Evolutionary conservation across 2,329 filamentous ascomycete species (phyloP), one percentile per base, ranked within the genome.

Genomic region (Tolypocladium pustulatum): DNA sequence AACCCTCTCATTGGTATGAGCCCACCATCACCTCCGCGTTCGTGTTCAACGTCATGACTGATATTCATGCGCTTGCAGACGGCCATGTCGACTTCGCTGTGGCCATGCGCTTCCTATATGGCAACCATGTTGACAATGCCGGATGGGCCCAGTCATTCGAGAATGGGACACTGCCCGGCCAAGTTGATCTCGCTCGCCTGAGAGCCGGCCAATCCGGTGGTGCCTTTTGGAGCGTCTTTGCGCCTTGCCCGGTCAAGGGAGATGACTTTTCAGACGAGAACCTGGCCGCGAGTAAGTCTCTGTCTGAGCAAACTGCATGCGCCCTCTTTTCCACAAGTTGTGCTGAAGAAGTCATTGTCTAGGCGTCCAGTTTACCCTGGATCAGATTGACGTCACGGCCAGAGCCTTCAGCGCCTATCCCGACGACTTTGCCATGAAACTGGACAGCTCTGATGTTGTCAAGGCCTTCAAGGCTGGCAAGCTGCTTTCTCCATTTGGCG

Each of bases 201-300:
- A 79, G 82, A 40, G 72, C 83, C 55, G 91, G 92, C 1, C 78
- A 81, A 64, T 84, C 87, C 62, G 91, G 91, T 43, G 93, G 91
- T 58, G 86, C 89, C n/a, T 97, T 97, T 71, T 97, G 92, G 93
- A 92, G 88, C 69, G 90, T 94, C 12, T 97, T 81, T 66, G 84
- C 88, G 46, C 83, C 83, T 0, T 97, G 92, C 68, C 91, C 92
- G 0, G 71, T 73, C 13, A 84, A 93, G 66, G 84, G 83, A 54
- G 81, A 81, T 5, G 85, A 95, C 71, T 91, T 90, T 67, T 88
- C 87, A 0, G 82, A 91, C 66, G 81, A 79, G 57, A 88, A 85
- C 67, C 92, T 92, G 68, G 82, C 81, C 7, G 71, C 79, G 9
- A 86, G 86, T 89, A 73, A 69, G 81, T 66, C 34, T 9, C 27